phyloP scores from a whole-genome alignment of 176 grass and related monocot genomes.

The Bonia amplexicaulis region DNA sequence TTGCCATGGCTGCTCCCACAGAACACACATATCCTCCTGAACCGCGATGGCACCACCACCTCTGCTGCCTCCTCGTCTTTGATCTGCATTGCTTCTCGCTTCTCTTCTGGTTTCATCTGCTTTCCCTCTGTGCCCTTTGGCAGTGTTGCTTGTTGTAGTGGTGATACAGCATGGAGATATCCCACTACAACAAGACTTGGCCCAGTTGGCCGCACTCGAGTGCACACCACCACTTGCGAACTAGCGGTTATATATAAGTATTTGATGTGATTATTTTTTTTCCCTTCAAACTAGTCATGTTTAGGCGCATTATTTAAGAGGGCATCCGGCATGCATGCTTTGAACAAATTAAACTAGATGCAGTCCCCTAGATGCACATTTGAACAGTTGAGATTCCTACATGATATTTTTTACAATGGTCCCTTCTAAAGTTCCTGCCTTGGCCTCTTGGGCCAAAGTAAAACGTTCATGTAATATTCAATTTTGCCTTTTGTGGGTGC shows the following conservation, averaged over 20 bases:
- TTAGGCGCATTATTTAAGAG: constrained; percentile 11
- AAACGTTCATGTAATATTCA: neutral
- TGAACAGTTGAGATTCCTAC: neutral
- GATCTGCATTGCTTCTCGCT: constrained; percentile 31
- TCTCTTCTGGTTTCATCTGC: neutral
- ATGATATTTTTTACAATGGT: neutral
- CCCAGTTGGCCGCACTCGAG: constrained; percentile 19
- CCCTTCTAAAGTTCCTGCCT: too few species aligned
- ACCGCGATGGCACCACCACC: constrained; percentile 15
- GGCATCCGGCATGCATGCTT: constrained; percentile 33
- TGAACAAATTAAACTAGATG: constrained; percentile 16
- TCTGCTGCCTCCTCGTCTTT: neutral
- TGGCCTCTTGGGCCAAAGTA: neutral
- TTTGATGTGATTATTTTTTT: constrained; percentile 4
- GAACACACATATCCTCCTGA: constrained; percentile 48
- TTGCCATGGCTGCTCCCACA: constrained; percentile 51
- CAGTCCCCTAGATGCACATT: neutral
- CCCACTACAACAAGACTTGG: constrained; percentile 16
- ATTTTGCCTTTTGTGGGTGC: neutral
- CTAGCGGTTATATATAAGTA: neutral
- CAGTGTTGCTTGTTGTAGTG: neutral
- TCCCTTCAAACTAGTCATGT: neutral
- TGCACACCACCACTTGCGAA: constrained; percentile 31
- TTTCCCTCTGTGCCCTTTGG: neutral
- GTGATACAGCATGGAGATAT: constrained; percentile 18